These are phyloP conservation scores for Aurantiochytrium sp. DNA, from an alignment of 108 stramenopile genomes.

Conservation along the genomic window DNA sequence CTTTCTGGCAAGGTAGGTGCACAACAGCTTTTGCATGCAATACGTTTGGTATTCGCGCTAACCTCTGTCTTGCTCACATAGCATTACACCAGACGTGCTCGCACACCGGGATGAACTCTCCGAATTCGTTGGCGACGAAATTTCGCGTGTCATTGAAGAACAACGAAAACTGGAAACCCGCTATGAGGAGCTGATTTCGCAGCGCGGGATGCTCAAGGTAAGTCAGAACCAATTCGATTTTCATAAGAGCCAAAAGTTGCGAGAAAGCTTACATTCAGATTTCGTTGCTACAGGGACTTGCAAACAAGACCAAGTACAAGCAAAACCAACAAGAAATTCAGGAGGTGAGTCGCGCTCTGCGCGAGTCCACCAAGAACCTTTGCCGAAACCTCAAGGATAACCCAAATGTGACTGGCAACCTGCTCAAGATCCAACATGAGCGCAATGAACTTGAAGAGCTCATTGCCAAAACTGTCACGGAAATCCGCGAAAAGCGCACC, in stretches of 20 bases:
- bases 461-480: slow-evolving; percentile 26
- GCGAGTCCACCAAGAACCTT: slow-evolving; percentile 52
- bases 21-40: background rate
- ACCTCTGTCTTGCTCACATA: background rate
- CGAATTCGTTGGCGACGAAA: slow-evolving; percentile 59
- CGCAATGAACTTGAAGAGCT: slow-evolving; percentile 49
- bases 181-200: slow-evolving; percentile 49
- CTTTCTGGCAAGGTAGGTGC: slow-evolving; percentile 17
- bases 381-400: slow-evolving; percentile 57
- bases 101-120: slow-evolving; percentile 57
- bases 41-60: too few relatives aligned
- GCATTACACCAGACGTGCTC: slow-evolving; percentile 55
- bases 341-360: slow-evolving; percentile 49
- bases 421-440: slow-evolving; percentile 55
- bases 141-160: slow-evolving; percentile 44
- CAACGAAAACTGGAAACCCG: slow-evolving; percentile 39
- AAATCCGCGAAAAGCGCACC: slow-evolving; percentile 37
- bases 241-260: too few relatives aligned
- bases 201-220: slow-evolving; percentile 38
- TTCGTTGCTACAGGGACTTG: slow-evolving; percentile 33
- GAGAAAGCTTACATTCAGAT: background rate
- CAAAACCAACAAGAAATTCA: slow-evolving; percentile 53
- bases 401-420: slow-evolving; percentile 56
- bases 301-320: slow-evolving; percentile 54
- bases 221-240: background rate